These are phyloP conservation scores for Bathelium albidoporum DNA, from an alignment of 495 filamentous ascomycete genomes.

Conservation along the genomic window DNA sequence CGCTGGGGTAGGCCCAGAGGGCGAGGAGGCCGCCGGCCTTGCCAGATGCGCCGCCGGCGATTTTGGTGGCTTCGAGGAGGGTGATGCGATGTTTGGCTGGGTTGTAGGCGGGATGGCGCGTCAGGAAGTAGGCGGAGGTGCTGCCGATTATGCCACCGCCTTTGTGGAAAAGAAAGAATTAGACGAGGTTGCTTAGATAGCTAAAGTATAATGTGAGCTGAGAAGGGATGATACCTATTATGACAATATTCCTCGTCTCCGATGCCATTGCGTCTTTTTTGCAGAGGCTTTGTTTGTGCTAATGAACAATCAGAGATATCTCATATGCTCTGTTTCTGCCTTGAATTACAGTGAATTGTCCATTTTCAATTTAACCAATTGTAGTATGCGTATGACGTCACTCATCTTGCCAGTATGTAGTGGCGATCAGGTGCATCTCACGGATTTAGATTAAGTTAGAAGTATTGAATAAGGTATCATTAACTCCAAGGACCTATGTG, in stretches of 20 bases:
- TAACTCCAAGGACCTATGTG: no score
- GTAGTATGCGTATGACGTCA: no score
- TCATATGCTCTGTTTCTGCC: not conserved
- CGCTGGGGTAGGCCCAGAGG: slow-evolving; percentile 83
- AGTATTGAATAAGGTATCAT: no score
- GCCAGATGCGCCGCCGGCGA: slow-evolving; percentile 85
- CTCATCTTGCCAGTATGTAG: no score
- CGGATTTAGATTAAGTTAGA: no score
- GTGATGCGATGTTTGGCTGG: slow-evolving; percentile 66
- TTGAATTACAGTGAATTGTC: not conserved
- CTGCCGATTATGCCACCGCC: slow-evolving; percentile 94
- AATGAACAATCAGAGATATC: not conserved
- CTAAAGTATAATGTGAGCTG: not conserved
- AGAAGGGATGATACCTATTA: slow-evolving; percentile 12
- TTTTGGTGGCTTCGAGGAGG: slow-evolving; percentile 76
- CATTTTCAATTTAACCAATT: no score
- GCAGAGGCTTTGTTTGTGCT: not conserved
- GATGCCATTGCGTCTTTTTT: not conserved
- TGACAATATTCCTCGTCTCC: slow-evolving; percentile 18
- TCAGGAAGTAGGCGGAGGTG: slow-evolving; percentile 88
- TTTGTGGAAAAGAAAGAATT: not conserved
- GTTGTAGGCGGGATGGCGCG: slow-evolving; percentile 76
- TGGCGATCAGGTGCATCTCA: no score
- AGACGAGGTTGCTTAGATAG: not conserved
- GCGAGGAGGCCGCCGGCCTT: slow-evolving; percentile 90